Conservation (phyloP, 169 alveolate genomes). For the Cyclospora cayetanensis region DNA sequence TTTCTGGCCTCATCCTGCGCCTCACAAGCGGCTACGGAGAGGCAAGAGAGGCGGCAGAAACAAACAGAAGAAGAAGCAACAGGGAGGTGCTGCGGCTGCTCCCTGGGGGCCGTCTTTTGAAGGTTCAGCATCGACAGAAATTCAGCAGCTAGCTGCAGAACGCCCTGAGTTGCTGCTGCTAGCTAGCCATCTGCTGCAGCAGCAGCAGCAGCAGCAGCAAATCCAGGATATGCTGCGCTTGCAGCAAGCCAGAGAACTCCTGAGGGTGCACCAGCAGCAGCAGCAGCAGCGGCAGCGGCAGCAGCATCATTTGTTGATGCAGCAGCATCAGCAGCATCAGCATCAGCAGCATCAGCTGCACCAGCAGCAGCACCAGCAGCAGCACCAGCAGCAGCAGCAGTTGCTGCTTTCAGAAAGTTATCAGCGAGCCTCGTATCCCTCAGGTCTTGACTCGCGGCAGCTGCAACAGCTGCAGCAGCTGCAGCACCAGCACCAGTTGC, state of each 20-base stretch:
- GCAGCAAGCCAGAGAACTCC: neutral
- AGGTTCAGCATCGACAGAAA: neutral
- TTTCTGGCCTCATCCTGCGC: neutral
- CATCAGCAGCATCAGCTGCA: neutral
- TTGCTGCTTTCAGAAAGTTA: too few relatives aligned
- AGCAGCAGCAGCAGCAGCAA: conserved; percentile 38
- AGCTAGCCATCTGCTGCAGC: neutral
- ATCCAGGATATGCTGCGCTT: neutral
- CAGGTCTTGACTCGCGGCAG: too few relatives aligned
- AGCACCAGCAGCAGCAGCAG: neutral
- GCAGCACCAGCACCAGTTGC: too few relatives aligned
- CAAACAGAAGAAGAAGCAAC: neutral
- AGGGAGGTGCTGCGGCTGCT: neutral
- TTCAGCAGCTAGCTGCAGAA: neutral
- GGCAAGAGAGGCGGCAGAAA: neutral
- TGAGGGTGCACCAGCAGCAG: conserved; percentile 1
- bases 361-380: neutral
- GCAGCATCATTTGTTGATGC: neutral
- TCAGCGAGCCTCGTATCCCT: too few relatives aligned
- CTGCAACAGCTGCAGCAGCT: too few relatives aligned
- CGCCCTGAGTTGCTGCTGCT: neutral
- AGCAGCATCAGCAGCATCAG: neutral
- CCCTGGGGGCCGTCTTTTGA: neutral
- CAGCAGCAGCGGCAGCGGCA: neutral
- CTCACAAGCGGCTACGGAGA: neutral